Evolutionary conservation across 306 rosid species (phyloP).

Genomic region (Inga oerstediana): DNA sequence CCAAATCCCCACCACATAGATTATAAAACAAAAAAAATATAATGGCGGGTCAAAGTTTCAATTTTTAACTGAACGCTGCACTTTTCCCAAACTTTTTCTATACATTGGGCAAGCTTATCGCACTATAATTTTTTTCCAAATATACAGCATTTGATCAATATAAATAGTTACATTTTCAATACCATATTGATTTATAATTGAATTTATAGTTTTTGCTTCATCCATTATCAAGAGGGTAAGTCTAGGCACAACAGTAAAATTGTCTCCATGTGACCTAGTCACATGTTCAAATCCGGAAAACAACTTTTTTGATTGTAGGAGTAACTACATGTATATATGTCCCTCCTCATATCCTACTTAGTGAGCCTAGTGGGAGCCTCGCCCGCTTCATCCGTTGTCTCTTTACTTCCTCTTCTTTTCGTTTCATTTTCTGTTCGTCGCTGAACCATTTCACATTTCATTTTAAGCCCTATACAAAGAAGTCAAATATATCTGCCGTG

Average conservation of each 20-base stretch:
- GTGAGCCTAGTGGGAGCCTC: too few species aligned
- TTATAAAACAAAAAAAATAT: neutral
- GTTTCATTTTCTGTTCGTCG: too few species aligned
- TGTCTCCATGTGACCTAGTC: too few species aligned
- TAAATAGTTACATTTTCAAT: neutral
- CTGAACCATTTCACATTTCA: neutral
- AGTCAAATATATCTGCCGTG: neutral
- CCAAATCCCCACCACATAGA: too few species aligned
- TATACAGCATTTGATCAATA: neutral
- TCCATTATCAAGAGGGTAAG: neutral
- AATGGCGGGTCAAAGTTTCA: neutral
- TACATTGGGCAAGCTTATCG: neutral
- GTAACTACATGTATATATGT: rapidly evolving
- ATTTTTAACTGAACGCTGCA: neutral
- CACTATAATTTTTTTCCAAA: neutral
- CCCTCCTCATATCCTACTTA: too few species aligned
- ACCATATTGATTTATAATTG: neutral
- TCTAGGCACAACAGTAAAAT: too few species aligned
- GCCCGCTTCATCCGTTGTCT: neutral
- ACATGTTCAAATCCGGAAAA: too few species aligned
- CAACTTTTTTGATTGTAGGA: too few species aligned
- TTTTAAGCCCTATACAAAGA: neutral
- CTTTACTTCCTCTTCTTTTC: neutral
- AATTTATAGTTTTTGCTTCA: neutral
- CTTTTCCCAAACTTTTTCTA: neutral